These are phyloP conservation scores for Penicillium desertorum DNA, from an alignment of 495 filamentous ascomycete species.

Conservation along the genomic window DNA sequence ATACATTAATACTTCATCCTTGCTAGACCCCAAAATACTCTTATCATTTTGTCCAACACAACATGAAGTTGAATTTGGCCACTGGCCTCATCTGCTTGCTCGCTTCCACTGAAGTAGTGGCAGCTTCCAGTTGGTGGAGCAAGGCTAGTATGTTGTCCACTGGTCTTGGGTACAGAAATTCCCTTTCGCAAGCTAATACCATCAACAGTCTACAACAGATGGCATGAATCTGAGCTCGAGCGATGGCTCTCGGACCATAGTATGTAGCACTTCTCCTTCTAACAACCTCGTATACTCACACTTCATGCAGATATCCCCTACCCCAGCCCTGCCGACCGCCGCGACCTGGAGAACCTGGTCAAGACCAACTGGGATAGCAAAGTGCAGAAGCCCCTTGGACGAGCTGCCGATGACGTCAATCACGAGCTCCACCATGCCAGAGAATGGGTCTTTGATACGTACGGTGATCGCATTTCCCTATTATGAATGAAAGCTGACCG, in stretches of 20 bases:
- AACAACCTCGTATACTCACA: constrained; percentile 13
- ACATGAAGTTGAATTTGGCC: constrained; percentile 68
- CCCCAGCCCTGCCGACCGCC: constrained; percentile 79
- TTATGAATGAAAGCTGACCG: constrained; percentile 20
- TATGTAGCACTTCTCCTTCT: constrained; percentile 15
- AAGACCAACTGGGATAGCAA: constrained; percentile 83
- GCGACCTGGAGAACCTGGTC: constrained; percentile 78
- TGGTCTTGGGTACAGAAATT: background rate
- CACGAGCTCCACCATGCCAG: constrained; percentile 68
- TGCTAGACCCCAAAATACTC: background rate
- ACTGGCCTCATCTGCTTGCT: constrained; percentile 68
- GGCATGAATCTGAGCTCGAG: constrained; percentile 97
- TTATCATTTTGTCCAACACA: constrained; percentile 2
- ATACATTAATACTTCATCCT: background rate
- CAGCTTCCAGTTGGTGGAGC: constrained; percentile 76
- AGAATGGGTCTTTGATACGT: constrained; percentile 95
- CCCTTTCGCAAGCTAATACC: constrained; percentile 10
- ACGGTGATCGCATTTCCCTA: constrained; percentile 35
- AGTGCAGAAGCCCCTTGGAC: constrained; percentile 67
- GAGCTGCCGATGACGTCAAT: constrained; percentile 70
- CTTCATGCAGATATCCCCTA: constrained; percentile 68
- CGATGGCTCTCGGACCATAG: constrained; percentile 91
- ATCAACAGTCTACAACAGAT: constrained; percentile 87
- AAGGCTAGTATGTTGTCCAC: constrained; percentile 75
- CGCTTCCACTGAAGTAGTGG: constrained; percentile 61